These are phyloP conservation scores for Lotmaria passim DNA, from an alignment of 208 protist species.

Conservation along the genomic window DNA sequence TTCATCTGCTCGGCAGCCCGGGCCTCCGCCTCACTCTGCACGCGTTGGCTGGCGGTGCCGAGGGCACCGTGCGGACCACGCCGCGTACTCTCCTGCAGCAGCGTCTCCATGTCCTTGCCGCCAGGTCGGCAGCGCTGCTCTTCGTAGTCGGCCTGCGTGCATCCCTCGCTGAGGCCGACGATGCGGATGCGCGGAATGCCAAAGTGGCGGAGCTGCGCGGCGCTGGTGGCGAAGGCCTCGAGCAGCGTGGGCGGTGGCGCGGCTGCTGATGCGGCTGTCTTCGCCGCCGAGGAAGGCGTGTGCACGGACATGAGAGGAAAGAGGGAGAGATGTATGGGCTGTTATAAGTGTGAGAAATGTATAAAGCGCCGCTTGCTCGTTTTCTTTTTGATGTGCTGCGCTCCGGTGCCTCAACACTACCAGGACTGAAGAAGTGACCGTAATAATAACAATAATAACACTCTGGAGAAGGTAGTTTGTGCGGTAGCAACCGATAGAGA, in stretches of 20 bases:
- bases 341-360: too few relatives aligned
- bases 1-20: slow-evolving; percentile 9
- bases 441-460: too few relatives aligned
- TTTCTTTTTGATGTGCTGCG: too few relatives aligned
- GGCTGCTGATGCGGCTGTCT: not conserved
- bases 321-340: too few relatives aligned
- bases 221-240: slow-evolving; percentile 69
- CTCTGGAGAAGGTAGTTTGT: too few relatives aligned
- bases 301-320: not conserved
- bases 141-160: slow-evolving; percentile 25
- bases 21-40: slow-evolving; percentile 10
- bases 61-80: slow-evolving; percentile 11
- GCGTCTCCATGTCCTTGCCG: slow-evolving; percentile 35
- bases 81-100: slow-evolving; percentile 34
- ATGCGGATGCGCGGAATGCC: slow-evolving; percentile 75
- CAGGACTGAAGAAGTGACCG: too few relatives aligned
- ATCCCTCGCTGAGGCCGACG: slow-evolving; percentile 62
- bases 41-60: slow-evolving; percentile 18
- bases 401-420: too few relatives aligned
- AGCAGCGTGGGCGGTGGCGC: slow-evolving; percentile 41
- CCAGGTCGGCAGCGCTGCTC: slow-evolving; percentile 15
- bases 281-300: not conserved
- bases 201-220: slow-evolving; percentile 68
- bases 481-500: too few relatives aligned
- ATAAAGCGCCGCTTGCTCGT: too few relatives aligned